Evolutionary conservation across 768 basidiomycete genomes (phyloP).

Genomic region (Tricholomella constricta): DNA sequence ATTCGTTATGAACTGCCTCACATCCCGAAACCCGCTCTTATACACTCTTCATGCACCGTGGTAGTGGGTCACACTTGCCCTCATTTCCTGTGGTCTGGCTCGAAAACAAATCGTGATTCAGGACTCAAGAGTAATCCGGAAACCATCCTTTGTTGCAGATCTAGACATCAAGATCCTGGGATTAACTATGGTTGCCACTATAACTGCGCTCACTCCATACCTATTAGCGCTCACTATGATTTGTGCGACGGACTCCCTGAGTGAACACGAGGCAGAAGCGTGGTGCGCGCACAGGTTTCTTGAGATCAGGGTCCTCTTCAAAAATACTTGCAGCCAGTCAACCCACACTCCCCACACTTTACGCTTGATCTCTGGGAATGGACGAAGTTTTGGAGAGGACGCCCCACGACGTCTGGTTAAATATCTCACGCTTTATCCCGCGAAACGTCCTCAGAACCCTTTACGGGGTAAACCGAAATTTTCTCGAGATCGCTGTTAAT

Average conservation of each 20-base stretch:
- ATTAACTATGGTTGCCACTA: too few species aligned
- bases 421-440: conserved; percentile 22
- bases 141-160: too few species aligned
- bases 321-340: not conserved
- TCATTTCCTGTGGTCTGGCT: not conserved
- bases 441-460: conserved; percentile 15
- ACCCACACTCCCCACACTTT: not conserved
- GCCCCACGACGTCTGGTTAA: conserved; percentile 25
- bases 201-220: too few species aligned
- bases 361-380: not conserved
- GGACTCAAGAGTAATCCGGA: not conserved
- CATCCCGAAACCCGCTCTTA: too few species aligned
- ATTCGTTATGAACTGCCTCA: too few species aligned
- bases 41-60: too few species aligned
- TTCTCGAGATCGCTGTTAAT: conserved; percentile 20
- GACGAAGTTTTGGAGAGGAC: conserved; percentile 8
- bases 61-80: not conserved
- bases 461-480: conserved; percentile 22
- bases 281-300: conserved; percentile 1
- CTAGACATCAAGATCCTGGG: not conserved
- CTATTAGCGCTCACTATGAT: too few species aligned
- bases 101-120: not conserved
- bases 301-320: not conserved
- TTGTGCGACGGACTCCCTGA: not conserved
- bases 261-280: conserved; percentile 4